Evolutionary conservation across 2,329 filamentous ascomycete genomes (phyloP).

Genomic region (Byssoonygena ceratinophila): DNA sequence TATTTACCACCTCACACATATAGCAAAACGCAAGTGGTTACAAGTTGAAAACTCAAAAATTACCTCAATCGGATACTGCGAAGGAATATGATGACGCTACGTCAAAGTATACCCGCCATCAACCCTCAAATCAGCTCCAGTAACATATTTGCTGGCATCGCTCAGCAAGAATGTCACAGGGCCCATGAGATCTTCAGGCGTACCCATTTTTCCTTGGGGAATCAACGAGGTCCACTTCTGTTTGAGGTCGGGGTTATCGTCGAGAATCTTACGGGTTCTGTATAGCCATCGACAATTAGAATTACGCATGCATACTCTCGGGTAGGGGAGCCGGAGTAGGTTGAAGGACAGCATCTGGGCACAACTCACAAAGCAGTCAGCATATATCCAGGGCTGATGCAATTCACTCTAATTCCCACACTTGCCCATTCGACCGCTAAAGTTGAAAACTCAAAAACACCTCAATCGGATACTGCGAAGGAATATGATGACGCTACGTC

Average conservation of each 20-base stretch:
- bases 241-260: slow-evolving; percentile 83
- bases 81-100: no score
- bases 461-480: no score
- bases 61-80: no score
- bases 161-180: slow-evolving; percentile 78
- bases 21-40: background rate
- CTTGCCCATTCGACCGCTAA: slow-evolving; percentile 90
- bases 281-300: background rate
- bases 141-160: slow-evolving; percentile 65
- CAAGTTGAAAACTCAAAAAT: background rate
- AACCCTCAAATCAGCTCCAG: slow-evolving; percentile 65
- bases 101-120: slow-evolving; percentile 85
- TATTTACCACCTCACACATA: background rate
- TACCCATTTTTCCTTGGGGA: slow-evolving; percentile 86
- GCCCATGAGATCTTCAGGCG: slow-evolving; percentile 84
- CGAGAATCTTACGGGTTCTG: slow-evolving; percentile 86
- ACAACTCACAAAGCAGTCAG: slow-evolving; percentile 70
- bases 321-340: no score
- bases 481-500: slow-evolving; percentile 41
- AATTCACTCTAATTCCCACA: slow-evolving; percentile 82
- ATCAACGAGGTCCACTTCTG: slow-evolving; percentile 86
- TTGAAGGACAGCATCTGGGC: slow-evolving; percentile 16
- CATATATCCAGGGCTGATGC: slow-evolving; percentile 94
- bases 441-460: no score
- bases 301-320: background rate